A percentile compares a stretch with the other conserved stretches of the same genome.
These are phyloP conservation scores for Syncephalastrum monosporum DNA, from an alignment of 371 early-diverging fungal genomes.

Conservation along the genomic window DNA sequence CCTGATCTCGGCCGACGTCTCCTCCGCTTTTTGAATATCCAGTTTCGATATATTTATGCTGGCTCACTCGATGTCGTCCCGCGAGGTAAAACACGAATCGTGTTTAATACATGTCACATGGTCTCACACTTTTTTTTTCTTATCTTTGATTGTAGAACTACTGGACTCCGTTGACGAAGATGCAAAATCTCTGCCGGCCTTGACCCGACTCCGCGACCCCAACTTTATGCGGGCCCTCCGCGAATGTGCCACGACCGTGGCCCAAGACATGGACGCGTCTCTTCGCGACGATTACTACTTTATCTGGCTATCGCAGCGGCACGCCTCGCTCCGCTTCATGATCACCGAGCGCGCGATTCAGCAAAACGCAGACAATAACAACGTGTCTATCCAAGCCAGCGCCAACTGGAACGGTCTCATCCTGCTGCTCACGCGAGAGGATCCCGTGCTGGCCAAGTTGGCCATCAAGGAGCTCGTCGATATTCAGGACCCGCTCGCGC, in stretches of 20 bases:
- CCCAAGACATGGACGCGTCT: constrained; percentile 19
- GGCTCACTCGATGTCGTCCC: constrained; percentile 22
- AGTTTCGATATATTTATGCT: constrained; percentile 40
- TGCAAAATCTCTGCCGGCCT: constrained; percentile 15
- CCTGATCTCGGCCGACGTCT: constrained; percentile 23
- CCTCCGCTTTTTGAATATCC: constrained; percentile 31
- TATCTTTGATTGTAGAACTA: neutral
- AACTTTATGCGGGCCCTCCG: constrained; percentile 44
- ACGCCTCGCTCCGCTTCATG: constrained; percentile 37
- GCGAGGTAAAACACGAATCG: constrained; percentile 2
- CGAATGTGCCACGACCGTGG: constrained; percentile 28
- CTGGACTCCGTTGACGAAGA: constrained; percentile 9
- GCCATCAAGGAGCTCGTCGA: constrained; percentile 49
- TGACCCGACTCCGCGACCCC: constrained; percentile 35
- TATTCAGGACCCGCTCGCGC: constrained; percentile 35
- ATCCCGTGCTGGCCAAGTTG: constrained; percentile 30
- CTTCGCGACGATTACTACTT: constrained; percentile 26
- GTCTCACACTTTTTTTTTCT: neutral
- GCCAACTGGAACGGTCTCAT: constrained; percentile 47
- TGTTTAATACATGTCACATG: neutral
- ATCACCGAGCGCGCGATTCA: constrained; percentile 34
- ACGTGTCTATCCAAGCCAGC: constrained; percentile 31
- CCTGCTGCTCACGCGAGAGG: constrained; percentile 24
- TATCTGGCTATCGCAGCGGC: constrained; percentile 36
- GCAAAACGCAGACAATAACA: constrained; percentile 34